phyloP scores from a whole-genome alignment of 192 early-diverging fungal genomes.

The Coemansia guatemalensis region DNA sequence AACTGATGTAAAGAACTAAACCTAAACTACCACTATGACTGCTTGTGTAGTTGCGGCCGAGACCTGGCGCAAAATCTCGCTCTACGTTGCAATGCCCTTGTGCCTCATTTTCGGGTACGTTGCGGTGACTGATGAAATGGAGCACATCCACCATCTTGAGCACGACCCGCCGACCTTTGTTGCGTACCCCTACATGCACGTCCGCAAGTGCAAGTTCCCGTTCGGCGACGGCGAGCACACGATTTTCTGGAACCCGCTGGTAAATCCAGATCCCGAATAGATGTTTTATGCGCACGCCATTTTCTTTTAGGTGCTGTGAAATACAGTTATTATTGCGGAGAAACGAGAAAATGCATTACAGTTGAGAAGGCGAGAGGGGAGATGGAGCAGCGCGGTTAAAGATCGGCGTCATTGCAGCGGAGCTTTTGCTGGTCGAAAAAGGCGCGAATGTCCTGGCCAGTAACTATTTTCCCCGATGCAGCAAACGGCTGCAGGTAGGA shows the following conservation, averaged over 20 bases:
- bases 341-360: not conserved
- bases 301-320: not conserved
- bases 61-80: constrained; percentile 53
- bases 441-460: constrained; percentile 65
- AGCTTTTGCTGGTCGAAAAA: constrained; percentile 62
- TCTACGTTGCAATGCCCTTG: constrained; percentile 39
- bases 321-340: not conserved
- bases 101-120: constrained; percentile 35
- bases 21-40: not conserved
- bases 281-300: not conserved
- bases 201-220: constrained; percentile 52
- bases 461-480: constrained; percentile 72
- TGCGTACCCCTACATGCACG: constrained; percentile 45
- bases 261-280: constrained; percentile 52
- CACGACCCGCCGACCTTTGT: constrained; percentile 51
- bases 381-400: too few relatives aligned
- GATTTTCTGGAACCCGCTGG: constrained; percentile 50
- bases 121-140: constrained; percentile 47
- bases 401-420: not conserved
- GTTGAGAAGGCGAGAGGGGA: too few relatives aligned
- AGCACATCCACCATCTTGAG: constrained; percentile 53
- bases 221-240: constrained; percentile 53
- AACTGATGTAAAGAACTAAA: too few relatives aligned
- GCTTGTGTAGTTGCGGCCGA: constrained; percentile 37
- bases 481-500: constrained; percentile 70